phyloP scores from a whole-genome alignment of 805 yeast species.

The Cyberlindnera sargentensis region DNA sequence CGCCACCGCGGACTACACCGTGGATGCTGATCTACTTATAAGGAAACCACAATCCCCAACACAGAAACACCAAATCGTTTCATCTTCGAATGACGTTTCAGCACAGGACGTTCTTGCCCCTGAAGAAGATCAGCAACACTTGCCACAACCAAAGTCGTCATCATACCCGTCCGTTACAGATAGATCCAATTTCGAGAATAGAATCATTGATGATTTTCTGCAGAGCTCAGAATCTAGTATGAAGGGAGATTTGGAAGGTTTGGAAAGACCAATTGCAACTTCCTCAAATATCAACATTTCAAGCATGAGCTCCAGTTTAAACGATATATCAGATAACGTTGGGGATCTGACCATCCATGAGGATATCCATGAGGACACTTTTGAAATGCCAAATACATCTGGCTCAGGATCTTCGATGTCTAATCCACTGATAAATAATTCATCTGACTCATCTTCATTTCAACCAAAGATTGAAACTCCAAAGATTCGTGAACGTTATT shows the following conservation, averaged over 20 bases:
- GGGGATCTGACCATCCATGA: conserved; percentile 21
- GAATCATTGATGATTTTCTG: conserved; percentile 20
- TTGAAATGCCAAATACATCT: conserved; percentile 5
- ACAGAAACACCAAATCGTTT: background rate
- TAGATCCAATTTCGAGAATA: conserved; percentile 20
- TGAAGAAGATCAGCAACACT: background rate
- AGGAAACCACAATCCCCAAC: background rate
- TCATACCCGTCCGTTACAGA: conserved; percentile 12
- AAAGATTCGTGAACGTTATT: conserved; percentile 9
- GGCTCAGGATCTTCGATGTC: conserved; percentile 4
- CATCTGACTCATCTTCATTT: conserved; percentile 8
- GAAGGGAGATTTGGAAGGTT: conserved; percentile 6
- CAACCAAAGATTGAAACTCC: conserved; percentile 12
- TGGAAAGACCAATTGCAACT: conserved; percentile 23
- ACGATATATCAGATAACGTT: conserved; percentile 16
- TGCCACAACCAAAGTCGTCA: conserved; percentile 3
- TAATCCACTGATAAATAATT: background rate
- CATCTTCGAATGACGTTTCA: conserved; percentile 9
- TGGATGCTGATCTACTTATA: background rate
- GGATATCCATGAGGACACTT: conserved; percentile 4
- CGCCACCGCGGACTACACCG: background rate
- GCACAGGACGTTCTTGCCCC: conserved; percentile 5
- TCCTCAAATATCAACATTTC: conserved; percentile 23
- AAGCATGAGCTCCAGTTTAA: conserved; percentile 16
- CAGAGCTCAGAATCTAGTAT: conserved; percentile 6